These are phyloP conservation scores for Russula virescens DNA, from an alignment of 768 basidiomycete genomes.

Conservation along the genomic window DNA sequence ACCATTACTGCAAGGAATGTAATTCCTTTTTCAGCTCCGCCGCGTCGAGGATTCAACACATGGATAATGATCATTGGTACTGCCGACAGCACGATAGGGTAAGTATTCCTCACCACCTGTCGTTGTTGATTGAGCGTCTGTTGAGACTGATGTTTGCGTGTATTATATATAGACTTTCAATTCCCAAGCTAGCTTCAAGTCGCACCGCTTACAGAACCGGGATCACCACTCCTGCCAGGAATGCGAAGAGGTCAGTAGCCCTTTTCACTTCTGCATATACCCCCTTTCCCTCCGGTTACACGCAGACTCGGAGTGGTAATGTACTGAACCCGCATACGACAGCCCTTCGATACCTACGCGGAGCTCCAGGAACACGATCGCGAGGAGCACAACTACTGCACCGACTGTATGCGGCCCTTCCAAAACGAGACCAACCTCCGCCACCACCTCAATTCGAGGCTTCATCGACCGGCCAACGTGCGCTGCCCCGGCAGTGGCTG, in stretches of 20 bases:
- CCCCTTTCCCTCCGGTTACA: no score
- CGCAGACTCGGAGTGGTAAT: no score
- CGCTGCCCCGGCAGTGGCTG: slow-evolving; percentile 42
- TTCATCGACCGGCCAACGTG: slow-evolving; percentile 39
- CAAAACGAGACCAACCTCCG: slow-evolving; percentile 35
- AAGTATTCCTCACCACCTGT: slow-evolving; percentile 23
- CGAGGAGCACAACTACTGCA: slow-evolving; percentile 38
- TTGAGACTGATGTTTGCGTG: background rate
- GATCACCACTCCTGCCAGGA: background rate
- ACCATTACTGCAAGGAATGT: slow-evolving; percentile 3
- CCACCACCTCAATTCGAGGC: no score
- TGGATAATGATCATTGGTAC: background rate
- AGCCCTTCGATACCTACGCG: no score
- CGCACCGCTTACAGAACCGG: background rate
- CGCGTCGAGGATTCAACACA: background rate
- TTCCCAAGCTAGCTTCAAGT: background rate
- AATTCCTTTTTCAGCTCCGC: background rate
- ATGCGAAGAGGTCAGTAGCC: background rate
- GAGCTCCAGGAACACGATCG: background rate
- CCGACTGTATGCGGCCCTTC: slow-evolving; percentile 42
- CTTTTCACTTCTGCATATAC: background rate
- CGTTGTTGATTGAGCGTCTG: background rate
- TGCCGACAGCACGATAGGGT: background rate
- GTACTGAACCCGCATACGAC: no score
- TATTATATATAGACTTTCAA: background rate